These are phyloP conservation scores for Backusella macrospora DNA, from an alignment of 192 early-diverging fungal species.

Conservation along the genomic window DNA sequence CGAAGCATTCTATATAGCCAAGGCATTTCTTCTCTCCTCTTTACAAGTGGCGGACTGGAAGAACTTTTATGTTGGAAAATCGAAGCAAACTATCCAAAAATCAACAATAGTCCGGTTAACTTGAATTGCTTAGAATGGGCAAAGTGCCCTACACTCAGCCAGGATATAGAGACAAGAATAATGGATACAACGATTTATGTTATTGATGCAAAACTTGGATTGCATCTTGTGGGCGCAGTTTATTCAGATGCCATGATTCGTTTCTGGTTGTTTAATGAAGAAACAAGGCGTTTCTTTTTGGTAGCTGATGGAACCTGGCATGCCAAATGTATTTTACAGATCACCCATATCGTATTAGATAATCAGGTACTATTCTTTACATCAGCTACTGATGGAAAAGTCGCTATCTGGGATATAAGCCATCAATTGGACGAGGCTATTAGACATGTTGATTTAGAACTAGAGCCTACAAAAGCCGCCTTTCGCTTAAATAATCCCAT, in stretches of 20 bases:
- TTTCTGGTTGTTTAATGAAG: slow-evolving; percentile 64
- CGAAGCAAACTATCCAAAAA: slow-evolving; percentile 25
- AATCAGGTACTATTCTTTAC: slow-evolving; percentile 53
- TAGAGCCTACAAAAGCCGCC: slow-evolving; percentile 24
- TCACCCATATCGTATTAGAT: slow-evolving; percentile 39
- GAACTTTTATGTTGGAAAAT: slow-evolving; percentile 68
- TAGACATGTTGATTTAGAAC: slow-evolving; percentile 23
- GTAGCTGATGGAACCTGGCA: slow-evolving; percentile 57
- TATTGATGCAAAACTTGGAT: slow-evolving; percentile 21
- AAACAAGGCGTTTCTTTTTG: slow-evolving; percentile 46
- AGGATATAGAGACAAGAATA: slow-evolving; percentile 68
- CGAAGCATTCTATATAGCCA: slow-evolving; percentile 43
- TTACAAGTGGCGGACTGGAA: slow-evolving; percentile 66
- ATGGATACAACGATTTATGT: slow-evolving; percentile 69
- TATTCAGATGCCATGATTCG: slow-evolving; percentile 74
- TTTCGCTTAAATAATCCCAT: slow-evolving; percentile 36
- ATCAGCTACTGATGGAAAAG: slow-evolving; percentile 56
- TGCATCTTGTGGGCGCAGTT: slow-evolving; percentile 65
- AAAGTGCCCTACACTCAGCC: slow-evolving; percentile 45
- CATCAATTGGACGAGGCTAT: slow-evolving; percentile 7
- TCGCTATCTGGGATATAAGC: slow-evolving; percentile 56
- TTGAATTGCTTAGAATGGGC: slow-evolving; percentile 55
- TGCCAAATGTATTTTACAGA: slow-evolving; percentile 68
- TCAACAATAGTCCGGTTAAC: slow-evolving; percentile 14
- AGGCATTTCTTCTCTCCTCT: slow-evolving; percentile 46